Evolutionary conservation across 169 alveolate genomes (phyloP), one percentile per base, ranked within the genome.

Genomic region (Babesia bovis): DNA sequence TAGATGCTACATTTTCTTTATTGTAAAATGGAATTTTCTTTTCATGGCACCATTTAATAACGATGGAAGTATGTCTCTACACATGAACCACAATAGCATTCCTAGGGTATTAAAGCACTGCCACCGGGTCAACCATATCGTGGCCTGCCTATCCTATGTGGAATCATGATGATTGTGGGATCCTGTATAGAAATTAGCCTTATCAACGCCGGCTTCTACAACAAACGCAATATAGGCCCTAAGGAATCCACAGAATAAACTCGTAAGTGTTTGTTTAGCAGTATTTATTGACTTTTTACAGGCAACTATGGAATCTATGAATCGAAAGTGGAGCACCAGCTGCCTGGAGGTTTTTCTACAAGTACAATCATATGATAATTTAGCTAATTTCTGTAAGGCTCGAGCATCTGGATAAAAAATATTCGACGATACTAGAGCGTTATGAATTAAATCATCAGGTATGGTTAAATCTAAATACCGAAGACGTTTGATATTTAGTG

Each of bases 51-150:
- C n/a, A n/a, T n/a, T 40, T 28, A 47, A 21, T 17, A 52, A 42
- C 12, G 40, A 63, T 63, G 73, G 73, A 63, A 21, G 73, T 44
- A 47, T 17, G 60, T 47, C 23, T 33, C 59, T 41, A 42, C 69
- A 59, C 73, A 49, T 63, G 4, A 6, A 0, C 19, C 42, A 21
- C 1, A 45, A 4, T 3, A 23, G 42, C 49, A 3, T 13, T 5
- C 5, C 33, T 49, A 78, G 87, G 87, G 87, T 26, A 69, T 35
- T 41, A 68, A 69, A 44, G 87, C 84, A 19, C 44, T 78, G 21
- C 87, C 82, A 28, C 51, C 42, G 10, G 33, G 67, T 1, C 66
- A 69, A 42, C 59, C 57, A 26, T 78, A 68, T 23, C 67, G 28
- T 55, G 69, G 76, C 1, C 30, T 78, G 26, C 87, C 87, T 3